These are phyloP conservation scores for Aphanomyces astaci DNA, from an alignment of 352 stramenopile genomes.

Conservation along the genomic window DNA sequence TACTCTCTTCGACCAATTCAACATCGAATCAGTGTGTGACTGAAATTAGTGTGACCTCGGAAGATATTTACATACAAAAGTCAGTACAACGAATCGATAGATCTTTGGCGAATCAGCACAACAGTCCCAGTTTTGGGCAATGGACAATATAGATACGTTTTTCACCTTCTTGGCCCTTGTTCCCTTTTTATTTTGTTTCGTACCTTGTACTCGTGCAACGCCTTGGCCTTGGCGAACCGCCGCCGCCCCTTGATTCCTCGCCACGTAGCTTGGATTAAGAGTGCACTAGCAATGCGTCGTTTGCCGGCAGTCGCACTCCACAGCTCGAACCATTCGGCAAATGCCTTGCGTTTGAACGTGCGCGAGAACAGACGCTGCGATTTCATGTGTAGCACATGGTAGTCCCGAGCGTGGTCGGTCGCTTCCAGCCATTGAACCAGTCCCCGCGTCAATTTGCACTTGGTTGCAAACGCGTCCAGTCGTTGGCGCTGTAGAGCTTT, in stretches of 20 bases:
- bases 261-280: background rate
- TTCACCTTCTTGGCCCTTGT: no score
- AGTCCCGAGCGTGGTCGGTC: background rate
- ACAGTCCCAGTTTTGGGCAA: no score
- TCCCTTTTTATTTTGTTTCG: no score
- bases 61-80: no score
- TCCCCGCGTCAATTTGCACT: background rate
- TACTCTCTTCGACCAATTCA: no score
- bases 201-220: slow-evolving; percentile 11
- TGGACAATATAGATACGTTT: no score
- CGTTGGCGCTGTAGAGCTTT: background rate
- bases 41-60: no score
- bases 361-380: slow-evolving; percentile 13
- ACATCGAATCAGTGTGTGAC: no score
- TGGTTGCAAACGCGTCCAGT: background rate
- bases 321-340: slow-evolving; percentile 16
- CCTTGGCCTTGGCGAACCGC: slow-evolving; percentile 12
- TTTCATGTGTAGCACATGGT: background rate
- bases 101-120: no score
- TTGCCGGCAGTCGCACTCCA: slow-evolving; percentile 12
- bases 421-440: slow-evolving; percentile 4
- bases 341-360: slow-evolving; percentile 12
- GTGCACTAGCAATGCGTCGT: slow-evolving; percentile 4
- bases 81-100: no score
- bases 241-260: slow-evolving; percentile 5